A percentile compares a stretch with the other conserved stretches of the same genome.
These are phyloP conservation scores for Cyberlindnera petersonii DNA, from an alignment of 805 yeast genomes.

Conservation along the genomic window DNA sequence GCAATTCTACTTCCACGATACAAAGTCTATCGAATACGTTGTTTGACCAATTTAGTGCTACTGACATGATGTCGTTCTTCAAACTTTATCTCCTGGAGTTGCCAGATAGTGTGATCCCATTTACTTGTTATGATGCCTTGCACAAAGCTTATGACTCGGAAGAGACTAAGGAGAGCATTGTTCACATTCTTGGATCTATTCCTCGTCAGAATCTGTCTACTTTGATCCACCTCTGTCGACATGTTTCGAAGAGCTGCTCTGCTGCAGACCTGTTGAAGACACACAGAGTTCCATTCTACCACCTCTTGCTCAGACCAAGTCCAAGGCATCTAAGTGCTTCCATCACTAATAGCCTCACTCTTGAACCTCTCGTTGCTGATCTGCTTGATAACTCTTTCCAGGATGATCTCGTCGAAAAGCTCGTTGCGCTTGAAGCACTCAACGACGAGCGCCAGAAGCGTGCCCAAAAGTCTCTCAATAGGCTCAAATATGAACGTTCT, in stretches of 20 bases:
- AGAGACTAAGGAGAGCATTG: slow-evolving; percentile 4
- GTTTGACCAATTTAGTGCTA: slow-evolving; percentile 9
- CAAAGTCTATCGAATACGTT: slow-evolving; percentile 8
- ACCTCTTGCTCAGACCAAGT: slow-evolving; percentile 26
- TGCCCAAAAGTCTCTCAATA: slow-evolving; percentile 16
- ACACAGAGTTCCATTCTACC: slow-evolving; percentile 23
- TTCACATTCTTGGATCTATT: slow-evolving; percentile 22
- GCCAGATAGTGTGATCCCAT: slow-evolving; percentile 54
- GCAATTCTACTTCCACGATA: not conserved
- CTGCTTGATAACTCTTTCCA: slow-evolving; percentile 13
- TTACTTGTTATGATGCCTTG: slow-evolving; percentile 27
- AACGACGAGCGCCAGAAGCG: slow-evolving; percentile 18
- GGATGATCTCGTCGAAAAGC: slow-evolving; percentile 10
- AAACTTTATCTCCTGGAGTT: slow-evolving; percentile 56
- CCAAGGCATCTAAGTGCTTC: slow-evolving; percentile 12
- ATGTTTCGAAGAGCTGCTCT: slow-evolving; percentile 13
- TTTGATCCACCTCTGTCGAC: slow-evolving; percentile 19
- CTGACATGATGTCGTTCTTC: slow-evolving; percentile 36
- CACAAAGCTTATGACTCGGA: slow-evolving; percentile 11
- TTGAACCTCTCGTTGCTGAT: slow-evolving; percentile 15
- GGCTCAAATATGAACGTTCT: slow-evolving; percentile 12
- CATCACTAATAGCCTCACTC: slow-evolving; percentile 8
- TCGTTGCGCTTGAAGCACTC: slow-evolving; percentile 16
- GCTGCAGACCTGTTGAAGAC: slow-evolving; percentile 8
- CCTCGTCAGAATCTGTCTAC: slow-evolving; percentile 31